Conservation (phyloP, 2,329 filamentous ascomycete genomes). For the Paracorniculantispora psalliotae region DNA sequence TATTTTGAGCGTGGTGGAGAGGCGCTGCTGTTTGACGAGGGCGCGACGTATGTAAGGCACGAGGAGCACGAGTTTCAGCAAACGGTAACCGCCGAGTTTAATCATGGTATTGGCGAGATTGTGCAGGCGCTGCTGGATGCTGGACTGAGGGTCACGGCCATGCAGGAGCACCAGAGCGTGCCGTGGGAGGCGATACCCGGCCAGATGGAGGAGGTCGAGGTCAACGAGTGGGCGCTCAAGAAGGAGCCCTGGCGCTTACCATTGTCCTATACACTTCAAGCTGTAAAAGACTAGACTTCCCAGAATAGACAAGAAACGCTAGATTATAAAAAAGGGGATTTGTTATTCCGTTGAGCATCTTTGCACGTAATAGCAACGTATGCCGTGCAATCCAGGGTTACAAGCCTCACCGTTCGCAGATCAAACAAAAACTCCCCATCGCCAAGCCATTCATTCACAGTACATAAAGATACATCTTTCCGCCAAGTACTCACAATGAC, state of each 20-base stretch:
- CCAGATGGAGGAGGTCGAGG: slow-evolving; percentile 14
- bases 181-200: slow-evolving; percentile 12
- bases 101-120: slow-evolving; percentile 17
- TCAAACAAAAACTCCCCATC: background rate
- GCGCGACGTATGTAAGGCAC: slow-evolving; percentile 13
- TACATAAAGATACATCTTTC: slow-evolving; percentile 9
- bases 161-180: slow-evolving; percentile 16
- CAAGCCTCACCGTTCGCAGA: background rate
- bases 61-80: slow-evolving; percentile 7
- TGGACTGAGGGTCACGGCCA: slow-evolving; percentile 11
- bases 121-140: slow-evolving; percentile 15
- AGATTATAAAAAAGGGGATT: no score
- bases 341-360: no score
- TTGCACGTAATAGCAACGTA: no score
- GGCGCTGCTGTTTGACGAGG: slow-evolving; percentile 7
- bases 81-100: slow-evolving; percentile 13
- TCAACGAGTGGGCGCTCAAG: slow-evolving; percentile 14
- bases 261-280: slow-evolving; percentile 15
- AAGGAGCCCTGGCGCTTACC: slow-evolving; percentile 15
- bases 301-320: background rate
- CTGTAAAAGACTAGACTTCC: slow-evolving; percentile 10
- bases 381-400: background rate
- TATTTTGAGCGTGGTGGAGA: slow-evolving; percentile 16
- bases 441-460: no score
- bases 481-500: background rate